Evolutionary conservation across 2,329 filamentous ascomycete genomes (phyloP).

Genomic region (Colletotrichum sp.): DNA sequence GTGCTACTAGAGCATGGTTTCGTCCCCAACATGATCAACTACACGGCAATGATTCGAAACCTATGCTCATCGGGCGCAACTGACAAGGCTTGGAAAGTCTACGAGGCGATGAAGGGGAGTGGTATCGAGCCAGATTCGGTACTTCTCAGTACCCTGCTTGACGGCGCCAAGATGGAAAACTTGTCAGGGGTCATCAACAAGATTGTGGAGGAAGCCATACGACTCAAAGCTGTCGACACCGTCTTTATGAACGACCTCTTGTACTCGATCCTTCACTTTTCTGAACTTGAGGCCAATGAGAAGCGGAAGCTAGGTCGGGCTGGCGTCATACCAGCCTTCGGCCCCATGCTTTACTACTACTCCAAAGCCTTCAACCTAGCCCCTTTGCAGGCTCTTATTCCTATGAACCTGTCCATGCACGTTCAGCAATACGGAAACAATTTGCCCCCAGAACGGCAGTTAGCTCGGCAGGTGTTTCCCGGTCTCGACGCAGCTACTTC

Average conservation of each 20-base stretch:
- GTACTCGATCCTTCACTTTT: conserved; percentile 46
- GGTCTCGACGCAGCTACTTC: conserved; percentile 36
- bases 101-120: conserved; percentile 64
- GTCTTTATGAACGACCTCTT: conserved; percentile 53
- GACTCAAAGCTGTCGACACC: conserved; percentile 53
- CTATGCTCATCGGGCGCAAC: conserved; percentile 70
- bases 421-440: conserved; percentile 4
- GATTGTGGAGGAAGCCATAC: conserved; percentile 36
- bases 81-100: conserved; percentile 68
- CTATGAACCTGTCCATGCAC: conserved; percentile 18
- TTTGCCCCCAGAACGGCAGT: conserved; percentile 19
- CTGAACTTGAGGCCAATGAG: conserved; percentile 41
- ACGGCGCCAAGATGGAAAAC: conserved; percentile 66
- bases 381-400: conserved; percentile 46
- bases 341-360: conserved; percentile 54
- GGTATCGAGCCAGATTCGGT: conserved; percentile 67
- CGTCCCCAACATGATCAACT: conserved; percentile 64
- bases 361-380: conserved; percentile 50
- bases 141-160: conserved; percentile 73
- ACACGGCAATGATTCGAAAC: conserved; percentile 74
- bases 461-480: conserved; percentile 28
- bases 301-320: conserved; percentile 29
- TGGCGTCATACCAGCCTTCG: conserved; percentile 44
- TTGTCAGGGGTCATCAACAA: conserved; percentile 57
- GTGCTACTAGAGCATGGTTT: conserved; percentile 65